Evolutionary conservation across 1,139 yeast genomes (phyloP).

Genomic region (Pichia sp.): DNA sequence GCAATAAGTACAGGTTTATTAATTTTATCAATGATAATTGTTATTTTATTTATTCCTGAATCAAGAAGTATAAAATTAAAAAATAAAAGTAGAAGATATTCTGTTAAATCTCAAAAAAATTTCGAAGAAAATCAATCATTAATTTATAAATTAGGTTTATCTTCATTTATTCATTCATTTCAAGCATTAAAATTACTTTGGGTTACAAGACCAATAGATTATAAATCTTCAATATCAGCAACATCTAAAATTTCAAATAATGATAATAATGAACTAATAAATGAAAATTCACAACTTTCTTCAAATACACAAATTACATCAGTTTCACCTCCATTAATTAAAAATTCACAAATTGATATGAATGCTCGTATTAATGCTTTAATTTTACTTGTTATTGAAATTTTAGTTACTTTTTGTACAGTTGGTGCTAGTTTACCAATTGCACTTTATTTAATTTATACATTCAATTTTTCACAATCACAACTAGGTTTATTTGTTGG

Average conservation of each 20-base stretch:
- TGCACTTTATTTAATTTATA: slow-evolving; percentile 52
- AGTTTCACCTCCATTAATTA: too few relatives aligned
- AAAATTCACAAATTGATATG: slow-evolving; percentile 24
- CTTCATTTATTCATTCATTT: slow-evolving; percentile 26
- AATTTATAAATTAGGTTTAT: slow-evolving; percentile 12
- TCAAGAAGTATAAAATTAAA: slow-evolving; percentile 47
- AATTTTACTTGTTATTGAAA: slow-evolving; percentile 43
- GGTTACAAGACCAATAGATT: slow-evolving; percentile 28
- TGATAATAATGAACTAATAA: too few relatives aligned
- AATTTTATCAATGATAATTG: slow-evolving; percentile 28
- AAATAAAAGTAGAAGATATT: slow-evolving; percentile 39
- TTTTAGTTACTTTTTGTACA: slow-evolving; percentile 36
- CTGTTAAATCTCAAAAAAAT: slow-evolving; percentile 24
- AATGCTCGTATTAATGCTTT: slow-evolving; percentile 41
- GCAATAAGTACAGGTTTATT: slow-evolving; percentile 7
- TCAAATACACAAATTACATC: too few relatives aligned
- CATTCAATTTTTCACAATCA: slow-evolving; percentile 53
- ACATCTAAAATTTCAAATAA: too few relatives aligned
- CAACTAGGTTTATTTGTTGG: slow-evolving; percentile 59
- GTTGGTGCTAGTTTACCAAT: slow-evolving; percentile 41
- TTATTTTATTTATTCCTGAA: slow-evolving; percentile 46
- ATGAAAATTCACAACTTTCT: neutral
- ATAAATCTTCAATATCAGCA: neutral
- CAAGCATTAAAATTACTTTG: slow-evolving; percentile 47
- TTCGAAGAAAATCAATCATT: slow-evolving; percentile 6